A percentile compares a stretch with the other conserved stretches of the same genome.
Evolutionary conservation across 129 eudicot genomes (phyloP).

Genomic region (Arctium lappa): DNA sequence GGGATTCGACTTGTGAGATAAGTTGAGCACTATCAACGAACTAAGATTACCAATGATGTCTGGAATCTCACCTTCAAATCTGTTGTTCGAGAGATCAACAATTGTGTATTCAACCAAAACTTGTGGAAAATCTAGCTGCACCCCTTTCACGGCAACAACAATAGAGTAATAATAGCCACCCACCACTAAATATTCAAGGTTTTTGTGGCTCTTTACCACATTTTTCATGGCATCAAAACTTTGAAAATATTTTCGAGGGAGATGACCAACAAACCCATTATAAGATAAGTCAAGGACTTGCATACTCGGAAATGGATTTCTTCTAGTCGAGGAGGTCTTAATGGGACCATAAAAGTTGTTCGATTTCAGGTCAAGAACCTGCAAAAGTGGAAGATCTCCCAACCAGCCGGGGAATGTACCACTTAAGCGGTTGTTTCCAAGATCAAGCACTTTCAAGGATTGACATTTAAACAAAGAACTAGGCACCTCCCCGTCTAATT

Average conservation of each 20-base stretch:
- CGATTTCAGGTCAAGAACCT: slow-evolving; percentile 32
- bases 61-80: slow-evolving; percentile 22
- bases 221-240: slow-evolving; percentile 30
- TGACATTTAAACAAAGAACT: slow-evolving; percentile 25
- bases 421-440: slow-evolving; percentile 30
- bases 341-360: slow-evolving; percentile 33
- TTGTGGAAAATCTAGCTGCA: background rate
- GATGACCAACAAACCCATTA: slow-evolving; percentile 27
- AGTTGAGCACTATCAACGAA: slow-evolving; percentile 15
- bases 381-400: slow-evolving; percentile 33
- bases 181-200: background rate
- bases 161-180: background rate
- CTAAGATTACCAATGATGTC: slow-evolving; percentile 16
- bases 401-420: slow-evolving; percentile 35
- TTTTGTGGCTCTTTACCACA: background rate
- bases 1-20: slow-evolving; percentile 42
- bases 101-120: slow-evolving; percentile 3
- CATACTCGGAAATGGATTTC: slow-evolving; percentile 12
- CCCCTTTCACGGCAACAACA: background rate
- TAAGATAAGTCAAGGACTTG: slow-evolving; percentile 37
- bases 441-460: slow-evolving; percentile 30
- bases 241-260: slow-evolving; percentile 15
- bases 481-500: slow-evolving; percentile 36
- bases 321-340: background rate
- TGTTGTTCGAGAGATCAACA: slow-evolving; percentile 13